Evolutionary conservation across 225 moss, liverwort and hornwort species (phyloP), one percentile per base, ranked within the genome.

Genomic region (Pseudisothecium myosuroides): DNA sequence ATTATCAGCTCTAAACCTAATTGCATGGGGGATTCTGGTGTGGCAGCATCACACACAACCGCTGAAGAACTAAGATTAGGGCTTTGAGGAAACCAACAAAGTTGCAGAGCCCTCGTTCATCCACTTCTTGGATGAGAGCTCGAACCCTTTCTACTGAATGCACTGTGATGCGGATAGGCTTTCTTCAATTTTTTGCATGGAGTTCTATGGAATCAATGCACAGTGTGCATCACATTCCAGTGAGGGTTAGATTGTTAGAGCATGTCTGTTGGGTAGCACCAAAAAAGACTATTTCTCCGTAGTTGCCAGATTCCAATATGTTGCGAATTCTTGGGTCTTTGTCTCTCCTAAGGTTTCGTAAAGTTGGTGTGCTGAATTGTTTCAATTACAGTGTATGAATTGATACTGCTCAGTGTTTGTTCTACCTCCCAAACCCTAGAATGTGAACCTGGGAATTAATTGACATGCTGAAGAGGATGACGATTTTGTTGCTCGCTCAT

Each of bases 391-490:
- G 67, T 67, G 52, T 61, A 47, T 69, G 87, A 67, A 54, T 63
- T 85, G 87, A 68, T 60, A 55, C n/a, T 9, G 55, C 88, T 64
- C 64, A 14, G 66, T 58, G 64, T 80, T 29, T 80, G 19, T 29
- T 80, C 20, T 29, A 65, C 13, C 50, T 73, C n/a, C 27, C 65
- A 58, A 86, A 41, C n/a, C 79, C 71, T 87, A 50, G 80, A 83
- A 80, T 71, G 59, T 63, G 55, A 83, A 67, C 32, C 36, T 67
- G 74, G 81, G 77, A 82, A 63, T n/a, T 7, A 76, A 52, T 49
- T 21, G 71, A 66, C 27, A 94, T 94, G 94, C 89, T 93, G 86
- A 90, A 88, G 91, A 92, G 83, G 82, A 89, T 92, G 94, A 85
- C 93, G 61, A 78, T 83, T 45, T 24, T 79, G 76, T 75, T 91